Evolutionary conservation across 805 yeast species (phyloP), one percentile per base, ranked within the genome.

Genomic region (Lipomyces sp.): DNA sequence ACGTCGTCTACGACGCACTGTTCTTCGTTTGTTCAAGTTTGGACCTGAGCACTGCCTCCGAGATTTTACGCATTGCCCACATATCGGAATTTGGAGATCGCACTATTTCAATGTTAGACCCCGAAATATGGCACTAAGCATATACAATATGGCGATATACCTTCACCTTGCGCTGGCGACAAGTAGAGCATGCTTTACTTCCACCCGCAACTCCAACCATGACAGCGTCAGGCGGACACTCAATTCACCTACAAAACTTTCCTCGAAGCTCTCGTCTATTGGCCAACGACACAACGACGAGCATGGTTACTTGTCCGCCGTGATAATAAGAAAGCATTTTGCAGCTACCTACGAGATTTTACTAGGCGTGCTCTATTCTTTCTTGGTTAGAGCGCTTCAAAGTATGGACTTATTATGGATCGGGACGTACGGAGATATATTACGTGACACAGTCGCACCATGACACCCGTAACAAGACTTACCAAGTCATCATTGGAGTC

Each of bases 141-240:
- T 15, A 42, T 42, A 42, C 7, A 42, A 37, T 10, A 13, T 37
- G 2, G 24, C 48, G n/a, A 5, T 42, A 24, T 42, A 59, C 62
- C 64, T 59, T 59, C 64, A 59, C 18, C 48, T 59, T 59, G 18
- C 62, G 62, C 10, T 39, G 56, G 6, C 60, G 15, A 8, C 62
- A 59, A 30, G 57, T 39, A 11, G 45, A 29, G 61, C 62, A 59
- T n/a, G 63, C 62, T 34, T 24, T 34, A n/a, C 62, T 59, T n/a
- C 62, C 62, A 10, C 62, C 62, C 10, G 62, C 32, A 10, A 59
- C 62, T n/a, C 62, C 62, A 13, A 59, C 62, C 62, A 59, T 59
- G 11, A 32, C 48, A n/a, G 48, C 10, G n/a, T 15, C 48, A n/a
- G 18, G 48, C n/a, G 1, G 48, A 42, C 48, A 24, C n/a, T 18